A percentile compares a stretch with the other conserved stretches of the same genome.
phyloP scores from a whole-genome alignment of 2,329 filamentous ascomycete species.

The Apiospora aurea region DNA sequence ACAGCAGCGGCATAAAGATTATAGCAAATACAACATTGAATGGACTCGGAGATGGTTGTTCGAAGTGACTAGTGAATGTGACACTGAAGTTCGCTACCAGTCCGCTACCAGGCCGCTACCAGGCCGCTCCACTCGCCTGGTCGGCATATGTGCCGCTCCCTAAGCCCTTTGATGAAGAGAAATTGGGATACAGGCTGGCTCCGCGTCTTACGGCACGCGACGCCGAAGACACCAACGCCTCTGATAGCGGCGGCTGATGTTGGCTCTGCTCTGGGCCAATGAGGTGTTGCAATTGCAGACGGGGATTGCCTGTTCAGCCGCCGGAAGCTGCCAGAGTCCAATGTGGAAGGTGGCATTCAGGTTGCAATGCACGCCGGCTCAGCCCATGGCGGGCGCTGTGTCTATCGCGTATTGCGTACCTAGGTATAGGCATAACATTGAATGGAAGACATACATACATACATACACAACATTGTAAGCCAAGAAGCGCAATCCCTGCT shows the following conservation, averaged over 20 bases:
- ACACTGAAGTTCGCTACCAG: not conserved
- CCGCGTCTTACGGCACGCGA: not conserved
- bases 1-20: not conserved
- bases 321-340: slow-evolving; percentile 7
- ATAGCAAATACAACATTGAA: not conserved
- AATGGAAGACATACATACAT: too few species aligned
- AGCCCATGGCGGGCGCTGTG: not conserved
- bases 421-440: too few species aligned
- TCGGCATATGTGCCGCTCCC: slow-evolving; percentile 13
- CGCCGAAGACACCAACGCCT: not conserved
- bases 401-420: too few species aligned
- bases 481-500: not conserved
- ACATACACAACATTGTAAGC: too few species aligned
- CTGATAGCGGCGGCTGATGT: not conserved
- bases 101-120: too few species aligned
- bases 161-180: not conserved
- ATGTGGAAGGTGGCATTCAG: slow-evolving; percentile 6
- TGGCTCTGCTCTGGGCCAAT: not conserved
- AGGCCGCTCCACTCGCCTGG: not conserved
- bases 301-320: not conserved
- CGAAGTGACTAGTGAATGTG: slow-evolving; percentile 6
- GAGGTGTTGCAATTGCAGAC: not conserved
- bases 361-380: not conserved
- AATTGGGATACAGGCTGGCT: not conserved
- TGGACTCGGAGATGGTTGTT: not conserved